These are phyloP conservation scores for Suhomyces atakaporum DNA, from an alignment of 1,139 yeast species.

Conservation along the genomic window DNA sequence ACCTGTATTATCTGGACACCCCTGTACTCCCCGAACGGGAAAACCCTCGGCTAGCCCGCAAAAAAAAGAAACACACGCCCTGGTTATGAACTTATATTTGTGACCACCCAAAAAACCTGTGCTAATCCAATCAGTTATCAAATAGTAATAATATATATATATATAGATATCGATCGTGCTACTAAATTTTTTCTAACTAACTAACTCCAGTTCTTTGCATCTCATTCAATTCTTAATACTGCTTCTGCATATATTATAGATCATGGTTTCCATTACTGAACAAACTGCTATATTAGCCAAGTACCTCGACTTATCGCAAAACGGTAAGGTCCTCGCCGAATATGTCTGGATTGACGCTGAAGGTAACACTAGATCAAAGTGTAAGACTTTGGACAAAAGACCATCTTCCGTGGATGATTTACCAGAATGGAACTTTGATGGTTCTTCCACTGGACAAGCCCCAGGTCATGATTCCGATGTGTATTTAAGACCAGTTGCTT, in stretches of 20 bases:
- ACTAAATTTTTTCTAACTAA: slow-evolving; percentile 1
- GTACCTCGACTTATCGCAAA: slow-evolving; percentile 81
- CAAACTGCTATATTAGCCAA: slow-evolving; percentile 77
- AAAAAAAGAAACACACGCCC: slow-evolving; percentile 6
- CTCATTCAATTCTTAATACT: slow-evolving; percentile 1
- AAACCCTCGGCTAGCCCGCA: slow-evolving; percentile 1
- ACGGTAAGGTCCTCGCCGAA: slow-evolving; percentile 88
- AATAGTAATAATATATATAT: slow-evolving; percentile 2
- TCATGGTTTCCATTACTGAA: slow-evolving; percentile 53
- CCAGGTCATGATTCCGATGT: slow-evolving; percentile 97
- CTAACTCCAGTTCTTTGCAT: slow-evolving; percentile 6
- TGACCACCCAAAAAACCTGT: slow-evolving; percentile 3
- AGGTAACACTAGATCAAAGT: slow-evolving; percentile 91
- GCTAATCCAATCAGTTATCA: slow-evolving; percentile 1
- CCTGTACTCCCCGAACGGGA: not conserved
- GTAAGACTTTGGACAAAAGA: slow-evolving; percentile 75
- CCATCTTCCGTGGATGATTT: slow-evolving; percentile 79
- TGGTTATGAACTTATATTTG: not conserved
- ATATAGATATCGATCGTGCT: not conserved
- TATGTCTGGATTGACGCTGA: slow-evolving; percentile 97
- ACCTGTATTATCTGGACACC: slow-evolving; percentile 6
- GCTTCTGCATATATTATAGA: slow-evolving; percentile 6
- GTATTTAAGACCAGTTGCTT: slow-evolving; percentile 90
- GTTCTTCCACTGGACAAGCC: slow-evolving; percentile 98
- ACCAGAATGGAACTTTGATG: slow-evolving; percentile 99